Conservation (phyloP, 768 basidiomycete species). For the Pilatotrama ljubarskyi region DNA sequence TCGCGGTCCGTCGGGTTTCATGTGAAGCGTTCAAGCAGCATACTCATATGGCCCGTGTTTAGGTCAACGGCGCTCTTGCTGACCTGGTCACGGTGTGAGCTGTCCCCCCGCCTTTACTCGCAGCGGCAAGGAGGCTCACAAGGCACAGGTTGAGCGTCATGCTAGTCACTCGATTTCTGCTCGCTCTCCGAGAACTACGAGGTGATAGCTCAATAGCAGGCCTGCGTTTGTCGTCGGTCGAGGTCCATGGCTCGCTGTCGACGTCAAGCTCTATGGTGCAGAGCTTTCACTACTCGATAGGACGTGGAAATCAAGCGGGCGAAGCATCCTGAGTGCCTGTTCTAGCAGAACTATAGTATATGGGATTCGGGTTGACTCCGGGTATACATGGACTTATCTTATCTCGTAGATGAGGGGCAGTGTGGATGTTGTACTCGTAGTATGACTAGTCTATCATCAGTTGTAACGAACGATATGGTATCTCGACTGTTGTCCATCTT, state of each 20-base stretch:
- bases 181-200: not conserved
- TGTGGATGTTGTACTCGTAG: too few relatives aligned
- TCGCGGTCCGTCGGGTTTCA: not conserved
- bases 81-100: conserved; percentile 5
- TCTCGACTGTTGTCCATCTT: not conserved
- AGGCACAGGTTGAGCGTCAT: not conserved
- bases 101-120: not conserved
- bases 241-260: not conserved
- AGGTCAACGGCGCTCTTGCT: conserved; percentile 3
- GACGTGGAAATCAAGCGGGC: too few relatives aligned
- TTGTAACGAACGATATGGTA: not conserved
- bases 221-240: not conserved
- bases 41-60: not conserved
- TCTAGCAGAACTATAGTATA: too few relatives aligned
- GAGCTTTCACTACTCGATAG: too few relatives aligned
- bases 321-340: too few relatives aligned
- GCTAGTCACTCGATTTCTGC: not conserved
- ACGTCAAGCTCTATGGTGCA: too few relatives aligned
- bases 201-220: not conserved
- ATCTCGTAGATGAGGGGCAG: too few relatives aligned
- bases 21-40: not conserved
- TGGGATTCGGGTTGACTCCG: too few relatives aligned
- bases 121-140: not conserved
- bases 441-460: too few relatives aligned
- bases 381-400: too few relatives aligned